Evolutionary conservation across 305 asterid genomes (phyloP).

Genomic region (Solanum hybrid): DNA sequence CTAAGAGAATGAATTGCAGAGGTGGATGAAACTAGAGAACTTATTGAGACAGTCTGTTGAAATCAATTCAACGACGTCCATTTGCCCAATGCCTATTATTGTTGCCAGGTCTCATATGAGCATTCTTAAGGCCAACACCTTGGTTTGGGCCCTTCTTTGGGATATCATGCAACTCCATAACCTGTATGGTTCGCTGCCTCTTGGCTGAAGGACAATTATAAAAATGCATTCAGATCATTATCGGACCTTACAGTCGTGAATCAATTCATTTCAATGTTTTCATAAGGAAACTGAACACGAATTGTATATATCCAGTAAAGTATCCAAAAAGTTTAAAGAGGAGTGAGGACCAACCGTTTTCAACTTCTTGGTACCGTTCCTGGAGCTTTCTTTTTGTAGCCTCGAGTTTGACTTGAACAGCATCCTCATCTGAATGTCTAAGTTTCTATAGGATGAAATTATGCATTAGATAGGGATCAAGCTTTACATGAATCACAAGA

Average conservation of each 20-base stretch:
- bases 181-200: conserved; percentile 80
- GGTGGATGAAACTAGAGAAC: conserved; percentile 8
- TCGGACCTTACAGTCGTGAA: not conserved
- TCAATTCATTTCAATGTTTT: not conserved
- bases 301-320: not conserved
- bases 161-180: conserved; percentile 75
- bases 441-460: conserved; percentile 21
- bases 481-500: not conserved
- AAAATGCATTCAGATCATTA: not conserved
- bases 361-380: conserved; percentile 86
- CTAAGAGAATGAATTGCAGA: conserved; percentile 8
- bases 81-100: conserved; percentile 46
- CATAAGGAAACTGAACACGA: not conserved
- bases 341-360: conserved; percentile 49
- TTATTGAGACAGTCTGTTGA: conserved; percentile 9
- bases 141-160: conserved; percentile 40
- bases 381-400: conserved; percentile 92
- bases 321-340: not conserved
- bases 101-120: conserved; percentile 43
- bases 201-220: conserved; percentile 43
- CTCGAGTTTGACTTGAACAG: conserved; percentile 49
- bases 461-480: not conserved
- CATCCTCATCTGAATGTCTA: conserved; percentile 33
- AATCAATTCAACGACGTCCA: conserved; percentile 43
- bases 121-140: conserved; percentile 31